These are phyloP conservation scores for Seminavis robusta DNA, from an alignment of 108 stramenopile species.

Conservation along the genomic window DNA sequence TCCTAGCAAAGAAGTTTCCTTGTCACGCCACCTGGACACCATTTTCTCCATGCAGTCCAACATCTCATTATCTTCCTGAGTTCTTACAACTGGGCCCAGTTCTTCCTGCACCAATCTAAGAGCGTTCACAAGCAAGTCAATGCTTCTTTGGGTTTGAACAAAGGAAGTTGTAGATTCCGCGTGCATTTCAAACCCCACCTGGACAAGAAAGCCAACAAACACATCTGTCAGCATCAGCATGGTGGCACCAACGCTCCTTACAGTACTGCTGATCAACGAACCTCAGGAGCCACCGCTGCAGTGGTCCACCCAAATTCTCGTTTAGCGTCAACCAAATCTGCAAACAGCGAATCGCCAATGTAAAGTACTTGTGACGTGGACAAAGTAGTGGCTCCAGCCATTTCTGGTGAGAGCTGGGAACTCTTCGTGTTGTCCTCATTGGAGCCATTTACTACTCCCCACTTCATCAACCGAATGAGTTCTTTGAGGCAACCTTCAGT, in stretches of 20 bases:
- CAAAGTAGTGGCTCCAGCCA: neutral
- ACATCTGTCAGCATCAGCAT: too few species aligned
- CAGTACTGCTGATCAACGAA: too few species aligned
- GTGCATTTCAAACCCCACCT: constrained; percentile 64
- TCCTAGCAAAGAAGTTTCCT: constrained; percentile 62
- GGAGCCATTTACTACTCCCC: constrained; percentile 21
- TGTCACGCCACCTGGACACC: constrained; percentile 78
- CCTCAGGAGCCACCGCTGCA: constrained; percentile 86
- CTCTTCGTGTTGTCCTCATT: too few species aligned
- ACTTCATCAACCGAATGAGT: constrained; percentile 64
- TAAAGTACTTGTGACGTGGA: constrained; percentile 84
- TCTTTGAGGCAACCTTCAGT: constrained; percentile 79
- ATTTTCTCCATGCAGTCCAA: constrained; percentile 66
- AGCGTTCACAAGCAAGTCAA: constrained; percentile 67
- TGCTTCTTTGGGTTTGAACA: constrained; percentile 52
- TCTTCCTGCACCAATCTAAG: constrained; percentile 59
- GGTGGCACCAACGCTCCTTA: neutral
- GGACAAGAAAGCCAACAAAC: too few species aligned
- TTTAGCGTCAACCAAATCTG: constrained; percentile 97
- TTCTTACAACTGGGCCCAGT: constrained; percentile 44
- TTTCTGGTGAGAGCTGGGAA: too few species aligned
- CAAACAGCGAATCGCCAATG: constrained; percentile 95
- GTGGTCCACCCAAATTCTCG: constrained; percentile 89
- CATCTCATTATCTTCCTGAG: constrained; percentile 58
- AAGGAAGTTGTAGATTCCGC: constrained; percentile 49